Percentiles rank a stretch among this genome's conserved stretches.
Conservation (phyloP, 75 land plant species). For the Pinus albicaulis region DNA sequence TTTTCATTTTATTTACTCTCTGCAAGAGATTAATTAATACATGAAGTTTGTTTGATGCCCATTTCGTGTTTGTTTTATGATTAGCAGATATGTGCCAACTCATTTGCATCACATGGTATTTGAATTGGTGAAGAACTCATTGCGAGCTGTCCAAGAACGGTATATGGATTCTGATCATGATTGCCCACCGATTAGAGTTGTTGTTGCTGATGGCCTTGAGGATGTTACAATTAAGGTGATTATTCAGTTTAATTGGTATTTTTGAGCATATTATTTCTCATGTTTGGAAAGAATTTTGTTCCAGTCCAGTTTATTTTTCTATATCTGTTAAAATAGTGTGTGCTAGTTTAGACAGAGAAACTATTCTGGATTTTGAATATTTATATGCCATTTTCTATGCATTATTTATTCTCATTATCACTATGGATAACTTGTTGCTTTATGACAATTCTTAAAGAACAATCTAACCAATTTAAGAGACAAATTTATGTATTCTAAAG, state of each 20-base stretch:
- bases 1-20: no score
- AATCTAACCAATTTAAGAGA: no score
- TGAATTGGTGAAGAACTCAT: constrained; percentile 94
- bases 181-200: constrained; percentile 78
- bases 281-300: neutral
- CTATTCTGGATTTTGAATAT: neutral
- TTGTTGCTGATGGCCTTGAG: constrained; percentile 97
- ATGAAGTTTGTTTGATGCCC: neutral
- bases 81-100: constrained; percentile 90
- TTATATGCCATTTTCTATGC: neutral
- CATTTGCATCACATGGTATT: constrained; percentile 99
- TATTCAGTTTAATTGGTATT: neutral
- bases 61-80: neutral
- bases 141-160: constrained; percentile 96
- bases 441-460: no score
- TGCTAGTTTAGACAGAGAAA: no score
- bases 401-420: constrained; percentile 1
- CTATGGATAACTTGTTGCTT: neutral
- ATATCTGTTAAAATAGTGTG: no score
- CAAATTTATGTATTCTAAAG: no score
- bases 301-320: neutral
- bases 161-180: constrained; percentile 78
- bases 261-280: neutral
- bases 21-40: no score
- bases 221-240: constrained; percentile 97